Base-by-base conservation (phyloP, 192 early-diverging fungal species). In the Pilobolus umbonatus region DNA sequence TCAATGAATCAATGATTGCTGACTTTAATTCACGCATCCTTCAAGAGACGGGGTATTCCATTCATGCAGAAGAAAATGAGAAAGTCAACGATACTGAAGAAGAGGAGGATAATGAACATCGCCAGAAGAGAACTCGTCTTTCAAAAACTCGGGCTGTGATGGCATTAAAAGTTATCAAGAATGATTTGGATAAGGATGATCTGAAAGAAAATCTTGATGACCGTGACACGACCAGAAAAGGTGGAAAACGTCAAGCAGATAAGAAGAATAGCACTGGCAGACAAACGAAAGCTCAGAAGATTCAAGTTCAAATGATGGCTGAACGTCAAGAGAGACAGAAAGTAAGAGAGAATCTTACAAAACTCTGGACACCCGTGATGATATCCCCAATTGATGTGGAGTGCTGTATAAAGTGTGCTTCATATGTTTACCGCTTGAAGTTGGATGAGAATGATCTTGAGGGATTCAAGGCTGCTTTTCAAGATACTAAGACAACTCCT, bases 341-440 rank as follows among this genome's bases (percentile, higher is more conserved):
- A 5, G 4, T 21, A 5, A n/a, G 52, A 24, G 12, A 11, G 10
- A n/a, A 54, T 12, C 14, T 38, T 2, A 34, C 35, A 10, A n/a
- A n/a, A n/a, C n/a, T n/a, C n/a, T n/a, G n/a, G n/a, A n/a, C n/a
- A n/a, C n/a, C n/a, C n/a, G n/a, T n/a, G n/a, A n/a, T n/a, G n/a
- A n/a, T n/a, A n/a, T n/a, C n/a, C n/a, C 52, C 52, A 25, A 32
- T 38, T 19, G 21, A 24, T 3, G 38, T 54, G 6, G 25, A 24
- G 28, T 81, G 80, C 32, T 82, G 80, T 57, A 31, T 65, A 5
- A 39, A 56, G 9, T 82, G 80, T 51, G 71, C 78, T 4, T 32
- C 62, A 7, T 57, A 59, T 5, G 74, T 72, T 35, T 82, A 71
- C 32, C 46, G 48, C 0, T 43, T 64, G n/a, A 71, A 71, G 4